phyloP scores from a whole-genome alignment of 306 rosid species.

The Trichosanthes truncata region DNA sequence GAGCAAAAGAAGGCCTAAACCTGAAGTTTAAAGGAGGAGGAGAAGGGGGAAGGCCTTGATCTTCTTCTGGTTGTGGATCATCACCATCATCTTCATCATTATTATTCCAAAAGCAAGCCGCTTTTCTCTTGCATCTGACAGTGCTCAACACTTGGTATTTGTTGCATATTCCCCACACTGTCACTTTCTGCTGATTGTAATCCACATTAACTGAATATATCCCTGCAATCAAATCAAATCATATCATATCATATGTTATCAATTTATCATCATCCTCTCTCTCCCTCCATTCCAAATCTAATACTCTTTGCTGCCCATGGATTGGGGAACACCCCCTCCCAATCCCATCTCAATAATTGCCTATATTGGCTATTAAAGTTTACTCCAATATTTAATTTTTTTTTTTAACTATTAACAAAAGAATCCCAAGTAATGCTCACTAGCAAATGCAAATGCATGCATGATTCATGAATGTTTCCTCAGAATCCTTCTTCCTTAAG shows the following conservation, averaged over 20 bases:
- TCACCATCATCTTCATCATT: background rate
- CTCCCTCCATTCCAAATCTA: background rate
- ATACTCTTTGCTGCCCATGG: background rate
- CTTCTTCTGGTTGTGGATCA: too few species aligned
- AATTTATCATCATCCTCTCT: too few species aligned
- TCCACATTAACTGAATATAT: conserved; percentile 79
- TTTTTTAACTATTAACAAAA: too few species aligned
- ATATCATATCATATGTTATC: too few species aligned
- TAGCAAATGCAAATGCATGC: too few species aligned
- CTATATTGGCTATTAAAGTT: too few species aligned
- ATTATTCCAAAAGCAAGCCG: conserved; percentile 66
- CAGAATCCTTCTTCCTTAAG: too few species aligned
- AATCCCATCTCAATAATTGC: background rate
- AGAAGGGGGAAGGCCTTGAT: background rate
- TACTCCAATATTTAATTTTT: too few species aligned
- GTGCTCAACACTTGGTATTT: conserved; percentile 57
- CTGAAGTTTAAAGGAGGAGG: conserved; percentile 8
- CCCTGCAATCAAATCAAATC: conserved; percentile 34
- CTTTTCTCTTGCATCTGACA: conserved; percentile 63
- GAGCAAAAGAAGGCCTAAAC: conserved; percentile 32
- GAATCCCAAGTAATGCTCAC: too few species aligned
- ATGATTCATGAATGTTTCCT: too few species aligned
- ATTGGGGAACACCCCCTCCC: background rate
- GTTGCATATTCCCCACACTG: conserved; percentile 94
- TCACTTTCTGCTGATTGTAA: conserved; percentile 60